Conservation (phyloP, 139 green algal genomes). For the Chlamydomonas incerta region DNA sequence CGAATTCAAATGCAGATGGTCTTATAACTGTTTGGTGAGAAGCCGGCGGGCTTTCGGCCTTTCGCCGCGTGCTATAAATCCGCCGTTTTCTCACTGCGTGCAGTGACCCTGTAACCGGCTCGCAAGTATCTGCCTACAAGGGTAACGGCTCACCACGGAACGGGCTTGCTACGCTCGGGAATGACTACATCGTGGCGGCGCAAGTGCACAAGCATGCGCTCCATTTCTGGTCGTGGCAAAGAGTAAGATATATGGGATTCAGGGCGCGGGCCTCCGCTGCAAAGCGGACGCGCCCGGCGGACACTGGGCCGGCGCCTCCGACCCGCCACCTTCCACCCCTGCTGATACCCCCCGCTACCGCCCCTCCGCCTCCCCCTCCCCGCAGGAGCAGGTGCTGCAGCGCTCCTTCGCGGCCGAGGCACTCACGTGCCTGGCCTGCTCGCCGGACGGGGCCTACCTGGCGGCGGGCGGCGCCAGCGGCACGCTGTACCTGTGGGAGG, state of each 20-base stretch:
- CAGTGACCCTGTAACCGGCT: slow-evolving; percentile 83
- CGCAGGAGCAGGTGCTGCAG: slow-evolving; percentile 81
- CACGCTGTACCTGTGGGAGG: slow-evolving; percentile 84
- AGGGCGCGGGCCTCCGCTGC: neutral
- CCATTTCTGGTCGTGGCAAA: slow-evolving; percentile 87
- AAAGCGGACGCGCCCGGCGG: neutral
- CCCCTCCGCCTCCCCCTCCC: neutral
- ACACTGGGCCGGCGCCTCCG: no score
- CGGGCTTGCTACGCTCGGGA: slow-evolving; percentile 68
- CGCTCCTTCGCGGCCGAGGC: slow-evolving; percentile 77
- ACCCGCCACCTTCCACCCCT: no score
- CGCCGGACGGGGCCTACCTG: slow-evolving; percentile 65
- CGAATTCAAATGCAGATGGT: slow-evolving; percentile 50
- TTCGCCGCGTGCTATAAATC: neutral
- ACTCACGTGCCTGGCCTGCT: slow-evolving; percentile 66
- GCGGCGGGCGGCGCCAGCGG: slow-evolving; percentile 79
- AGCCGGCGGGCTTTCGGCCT: neutral
- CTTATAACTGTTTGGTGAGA: slow-evolving; percentile 62
- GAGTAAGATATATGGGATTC: slow-evolving; percentile 54
- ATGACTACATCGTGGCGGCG: slow-evolving; percentile 76
- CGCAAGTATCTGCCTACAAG: slow-evolving; percentile 75
- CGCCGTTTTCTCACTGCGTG: neutral
- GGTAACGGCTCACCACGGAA: slow-evolving; percentile 57
- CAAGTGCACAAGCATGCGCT: slow-evolving; percentile 74
- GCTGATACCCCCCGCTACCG: neutral